Conservation (phyloP, 164 flowering plant species). For the Paratinospora sagittata region DNA sequence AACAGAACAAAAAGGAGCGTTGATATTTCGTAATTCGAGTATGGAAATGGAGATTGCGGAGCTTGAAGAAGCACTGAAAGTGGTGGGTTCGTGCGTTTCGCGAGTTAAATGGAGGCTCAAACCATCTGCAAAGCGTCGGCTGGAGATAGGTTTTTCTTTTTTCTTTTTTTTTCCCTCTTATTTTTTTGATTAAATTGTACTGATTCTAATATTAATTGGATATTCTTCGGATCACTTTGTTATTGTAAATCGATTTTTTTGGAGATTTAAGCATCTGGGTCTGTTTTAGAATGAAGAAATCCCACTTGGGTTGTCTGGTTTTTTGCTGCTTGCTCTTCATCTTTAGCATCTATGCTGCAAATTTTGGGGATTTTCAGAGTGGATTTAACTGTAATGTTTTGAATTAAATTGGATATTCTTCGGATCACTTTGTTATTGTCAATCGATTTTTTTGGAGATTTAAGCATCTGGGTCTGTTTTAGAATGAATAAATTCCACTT, state of each 20-base stretch:
- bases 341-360: neutral
- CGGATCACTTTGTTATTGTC: too few species aligned
- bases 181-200: neutral
- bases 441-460: too few species aligned
- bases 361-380: neutral
- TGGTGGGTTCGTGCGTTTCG: conserved; percentile 37
- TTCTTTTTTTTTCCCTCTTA: too few species aligned
- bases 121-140: conserved; percentile 51
- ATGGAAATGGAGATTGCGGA: conserved; percentile 28
- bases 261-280: conserved; percentile 11
- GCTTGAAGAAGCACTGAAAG: conserved; percentile 34
- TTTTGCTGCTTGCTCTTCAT: neutral
- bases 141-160: conserved; percentile 41
- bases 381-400: too few species aligned
- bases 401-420: too few species aligned
- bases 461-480: too few species aligned
- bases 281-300: neutral
- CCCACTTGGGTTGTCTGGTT: neutral
- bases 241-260: neutral
- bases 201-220: too few species aligned
- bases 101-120: conserved; percentile 68
- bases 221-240: neutral
- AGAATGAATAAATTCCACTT: too few species aligned
- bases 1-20: neutral
- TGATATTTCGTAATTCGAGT: neutral